Base-by-base conservation (phyloP, 805 yeast genomes). In the Kazachstania viticola region DNA sequence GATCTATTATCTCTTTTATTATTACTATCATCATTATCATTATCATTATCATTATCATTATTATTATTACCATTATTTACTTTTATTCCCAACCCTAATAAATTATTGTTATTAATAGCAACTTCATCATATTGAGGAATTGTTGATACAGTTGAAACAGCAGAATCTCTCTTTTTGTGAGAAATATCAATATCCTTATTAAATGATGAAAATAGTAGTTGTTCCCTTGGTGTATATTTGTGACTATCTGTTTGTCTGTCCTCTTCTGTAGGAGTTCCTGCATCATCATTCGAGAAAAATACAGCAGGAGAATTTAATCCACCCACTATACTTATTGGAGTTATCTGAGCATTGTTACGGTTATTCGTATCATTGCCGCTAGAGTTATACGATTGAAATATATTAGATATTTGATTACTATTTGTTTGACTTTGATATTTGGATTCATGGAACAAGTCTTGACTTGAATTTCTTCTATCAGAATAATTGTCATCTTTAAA, bases 91-190 rank as follows among this genome's bases (percentile, higher is more conserved):
- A 45, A 28, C 11, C 47, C 50, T 9, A 44, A 12, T 11, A 41
- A 16, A 11, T 33, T 23, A 17, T 41, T 35, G 2, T 24, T 21
- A 14, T 39, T 35, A 5, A 22, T 18, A 21, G 43, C 49, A 16
- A 33, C 37, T 11, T 49, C 52, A 15, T 52, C 54, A 9, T 29
- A 32, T 34, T 45, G 46, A 5, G 50, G 50, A 12, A 54, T 54
- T 4, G 60, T 54, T 4, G 60, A 54, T 2, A 46, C 56, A 4
- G 57, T 52, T 1, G 60, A 54, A 11, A 46, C 17, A 2, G 35
- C 35, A 1, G 57, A 51, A 21, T 47, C 51, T 25, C 43, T 49
- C 23, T 50, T 46, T 19, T 27, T 34, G 29, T 54, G 57, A n/a
- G 15, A 14, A 6, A 12, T 13, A 19, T 7, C 9, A 19, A 19